Evolutionary conservation across 176 grass and related monocot species (phyloP).

Genomic region (Cenchrus fungigraminus): DNA sequence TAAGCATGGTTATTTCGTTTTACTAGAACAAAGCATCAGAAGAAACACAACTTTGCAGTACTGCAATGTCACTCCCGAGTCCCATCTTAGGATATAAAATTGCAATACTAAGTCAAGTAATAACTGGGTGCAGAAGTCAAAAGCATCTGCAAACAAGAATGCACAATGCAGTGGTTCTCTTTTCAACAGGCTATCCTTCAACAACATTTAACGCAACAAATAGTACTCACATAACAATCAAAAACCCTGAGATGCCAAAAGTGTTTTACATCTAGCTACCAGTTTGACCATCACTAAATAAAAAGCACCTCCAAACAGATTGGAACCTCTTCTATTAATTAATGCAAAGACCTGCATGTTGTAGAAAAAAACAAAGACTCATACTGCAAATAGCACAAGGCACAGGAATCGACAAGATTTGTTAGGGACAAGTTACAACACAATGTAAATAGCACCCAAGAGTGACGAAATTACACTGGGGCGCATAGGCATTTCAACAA

Average conservation of each 20-base stretch:
- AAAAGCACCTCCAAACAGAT: not conserved
- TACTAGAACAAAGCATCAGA: not conserved
- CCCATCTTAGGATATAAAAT: not conserved
- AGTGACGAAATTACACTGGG: not conserved
- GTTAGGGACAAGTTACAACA: not conserved
- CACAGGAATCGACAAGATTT: not conserved
- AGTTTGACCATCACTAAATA: not conserved
- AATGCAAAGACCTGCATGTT: not conserved
- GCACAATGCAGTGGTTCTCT: not conserved
- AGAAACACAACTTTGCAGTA: not conserved
- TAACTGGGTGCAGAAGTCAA: not conserved
- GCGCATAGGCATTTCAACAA: conserved; percentile 33
- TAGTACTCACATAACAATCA: not conserved
- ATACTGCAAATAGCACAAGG: not conserved
- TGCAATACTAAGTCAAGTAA: not conserved
- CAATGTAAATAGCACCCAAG: not conserved
- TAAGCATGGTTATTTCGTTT: not conserved
- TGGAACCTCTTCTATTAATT: not conserved
- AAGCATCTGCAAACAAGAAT: not conserved
- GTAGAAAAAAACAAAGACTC: not conserved
- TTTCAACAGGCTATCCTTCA: not conserved
- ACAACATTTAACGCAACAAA: conserved; percentile 3
- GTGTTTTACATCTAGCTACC: not conserved
- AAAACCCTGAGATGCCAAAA: not conserved
- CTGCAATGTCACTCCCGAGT: not conserved